Evolutionary conservation across 805 yeast genomes (phyloP).

Genomic region (Cyberlindnera saturnus): DNA sequence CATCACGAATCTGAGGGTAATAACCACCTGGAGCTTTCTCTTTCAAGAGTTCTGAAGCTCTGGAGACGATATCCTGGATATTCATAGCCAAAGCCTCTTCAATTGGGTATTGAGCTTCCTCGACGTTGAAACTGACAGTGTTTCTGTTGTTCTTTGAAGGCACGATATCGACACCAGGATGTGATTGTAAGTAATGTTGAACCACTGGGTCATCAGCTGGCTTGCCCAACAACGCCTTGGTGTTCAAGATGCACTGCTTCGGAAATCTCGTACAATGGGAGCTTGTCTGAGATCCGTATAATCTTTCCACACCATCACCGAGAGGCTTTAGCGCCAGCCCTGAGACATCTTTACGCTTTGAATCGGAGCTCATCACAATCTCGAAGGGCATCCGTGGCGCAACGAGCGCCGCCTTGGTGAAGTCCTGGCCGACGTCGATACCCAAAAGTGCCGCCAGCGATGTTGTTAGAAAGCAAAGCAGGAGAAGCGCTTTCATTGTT

Average conservation of each 20-base stretch:
- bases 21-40: constrained; percentile 45
- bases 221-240: constrained; percentile 70
- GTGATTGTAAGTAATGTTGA: constrained; percentile 40
- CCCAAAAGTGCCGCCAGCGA: constrained; percentile 68
- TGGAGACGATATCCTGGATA: constrained; percentile 52
- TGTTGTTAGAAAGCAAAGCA: constrained; percentile 7
- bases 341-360: constrained; percentile 82
- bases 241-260: constrained; percentile 52
- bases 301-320: constrained; percentile 50
- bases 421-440: constrained; percentile 84
- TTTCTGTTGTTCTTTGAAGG: constrained; percentile 38
- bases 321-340: constrained; percentile 61
- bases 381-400: constrained; percentile 91
- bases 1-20: constrained; percentile 45
- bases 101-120: constrained; percentile 43
- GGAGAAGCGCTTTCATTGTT: constrained; percentile 1
- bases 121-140: constrained; percentile 52
- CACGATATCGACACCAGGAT: constrained; percentile 54
- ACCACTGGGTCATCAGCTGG: constrained; percentile 41
- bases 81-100: constrained; percentile 89
- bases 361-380: constrained; percentile 80
- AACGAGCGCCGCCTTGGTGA: constrained; percentile 77
- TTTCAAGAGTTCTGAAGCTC: constrained; percentile 60
- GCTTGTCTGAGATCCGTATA: constrained; percentile 72
- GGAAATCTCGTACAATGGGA: constrained; percentile 73